phyloP scores from a whole-genome alignment of 1,284 basidiomycete species.

The Trichosporon sp. region DNA sequence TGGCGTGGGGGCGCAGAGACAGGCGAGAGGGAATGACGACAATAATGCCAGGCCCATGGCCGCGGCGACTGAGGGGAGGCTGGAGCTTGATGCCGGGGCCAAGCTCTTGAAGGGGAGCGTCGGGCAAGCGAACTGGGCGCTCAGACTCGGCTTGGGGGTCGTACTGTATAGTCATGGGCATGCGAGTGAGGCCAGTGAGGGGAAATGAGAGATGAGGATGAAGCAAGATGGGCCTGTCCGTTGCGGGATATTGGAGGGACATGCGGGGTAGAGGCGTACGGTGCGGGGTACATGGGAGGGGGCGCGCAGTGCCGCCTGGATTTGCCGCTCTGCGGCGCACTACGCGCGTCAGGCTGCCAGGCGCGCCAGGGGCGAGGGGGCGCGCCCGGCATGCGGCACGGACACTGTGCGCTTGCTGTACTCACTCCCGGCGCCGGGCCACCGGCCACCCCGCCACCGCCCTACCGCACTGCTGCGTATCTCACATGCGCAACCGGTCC shows the following conservation, averaged over 20 bases:
- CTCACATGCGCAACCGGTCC: neutral
- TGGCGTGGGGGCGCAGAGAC: constrained; percentile 26
- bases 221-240: neutral
- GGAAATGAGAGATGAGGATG: neutral
- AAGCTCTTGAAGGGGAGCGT: constrained; percentile 18
- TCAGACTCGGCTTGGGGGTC: constrained; percentile 21
- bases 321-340: constrained; percentile 3
- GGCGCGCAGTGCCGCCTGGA: neutral
- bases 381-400: neutral
- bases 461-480: neutral
- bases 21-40: constrained; percentile 26
- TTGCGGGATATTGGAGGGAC: neutral
- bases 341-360: neutral
- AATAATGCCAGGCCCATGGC: constrained; percentile 30
- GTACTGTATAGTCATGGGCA: constrained; percentile 21
- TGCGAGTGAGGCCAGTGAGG: neutral
- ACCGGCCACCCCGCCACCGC: neutral
- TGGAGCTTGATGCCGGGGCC: constrained; percentile 24
- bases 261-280: constrained; percentile 5
- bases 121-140: constrained; percentile 22
- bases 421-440: too few species aligned
- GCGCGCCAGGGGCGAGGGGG: too few species aligned
- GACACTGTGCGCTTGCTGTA: neutral
- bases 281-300: neutral
- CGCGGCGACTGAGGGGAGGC: constrained; percentile 30